phyloP scores from a whole-genome alignment of 2,329 filamentous ascomycete species.

The Nemania abortiva region DNA sequence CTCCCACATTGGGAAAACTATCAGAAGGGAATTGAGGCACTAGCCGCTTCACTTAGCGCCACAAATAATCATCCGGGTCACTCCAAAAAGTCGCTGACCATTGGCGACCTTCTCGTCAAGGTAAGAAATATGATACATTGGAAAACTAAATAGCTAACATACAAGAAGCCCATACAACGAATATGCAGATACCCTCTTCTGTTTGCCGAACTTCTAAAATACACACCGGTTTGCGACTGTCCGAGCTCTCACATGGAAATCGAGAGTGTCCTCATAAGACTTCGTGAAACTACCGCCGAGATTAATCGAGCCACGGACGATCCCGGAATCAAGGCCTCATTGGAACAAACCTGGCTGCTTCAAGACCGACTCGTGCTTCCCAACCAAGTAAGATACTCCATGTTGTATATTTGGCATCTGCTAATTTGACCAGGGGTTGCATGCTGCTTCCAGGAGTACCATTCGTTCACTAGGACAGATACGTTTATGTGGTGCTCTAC shows the following conservation, averaged over 20 bases:
- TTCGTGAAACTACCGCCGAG: constrained; percentile 80
- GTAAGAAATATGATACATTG: constrained; percentile 57
- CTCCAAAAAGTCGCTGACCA: constrained; percentile 80
- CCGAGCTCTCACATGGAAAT: constrained; percentile 85
- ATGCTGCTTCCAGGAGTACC: constrained; percentile 69
- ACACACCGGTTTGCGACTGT: constrained; percentile 87
- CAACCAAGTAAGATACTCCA: constrained; percentile 68
- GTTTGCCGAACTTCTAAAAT: constrained; percentile 84
- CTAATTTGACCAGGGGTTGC: constrained; percentile 58
- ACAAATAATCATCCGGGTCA: constrained; percentile 72
- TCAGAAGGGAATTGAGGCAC: constrained; percentile 85
- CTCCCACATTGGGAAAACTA: constrained; percentile 82
- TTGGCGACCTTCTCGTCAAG: constrained; percentile 92
- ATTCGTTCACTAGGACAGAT: constrained; percentile 85
- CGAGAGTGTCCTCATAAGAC: constrained; percentile 75
- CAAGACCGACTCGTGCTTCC: constrained; percentile 84
- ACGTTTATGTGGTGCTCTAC: constrained; percentile 82
- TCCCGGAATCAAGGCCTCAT: constrained; percentile 72
- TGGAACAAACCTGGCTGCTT: constrained; percentile 86
- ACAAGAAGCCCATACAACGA: constrained; percentile 83
- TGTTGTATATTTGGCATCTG: constrained; percentile 4
- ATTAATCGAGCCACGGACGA: constrained; percentile 90
- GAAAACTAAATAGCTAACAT: constrained; percentile 30
- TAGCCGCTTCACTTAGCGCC: constrained; percentile 80
- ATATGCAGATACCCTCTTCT: constrained; percentile 92